Percentiles rank a stretch among this genome's conserved stretches.
phyloP scores from a whole-genome alignment of 2,329 filamentous ascomycete genomes.

The Ophiognomonia clavigignenti-juglandacearum region DNA sequence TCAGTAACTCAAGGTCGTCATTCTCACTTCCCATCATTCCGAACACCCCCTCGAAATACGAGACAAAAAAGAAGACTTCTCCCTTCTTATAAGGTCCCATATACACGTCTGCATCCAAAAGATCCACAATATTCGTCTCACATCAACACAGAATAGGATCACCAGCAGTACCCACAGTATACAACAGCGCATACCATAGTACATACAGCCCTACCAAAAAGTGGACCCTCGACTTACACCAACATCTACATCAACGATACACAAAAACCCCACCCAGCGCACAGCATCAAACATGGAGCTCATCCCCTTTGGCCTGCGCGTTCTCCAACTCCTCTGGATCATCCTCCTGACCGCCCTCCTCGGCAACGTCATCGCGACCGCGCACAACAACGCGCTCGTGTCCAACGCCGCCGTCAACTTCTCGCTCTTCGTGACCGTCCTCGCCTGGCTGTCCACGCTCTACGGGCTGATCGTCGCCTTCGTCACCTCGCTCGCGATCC shows the following conservation, averaged over 20 bases:
- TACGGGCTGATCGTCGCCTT: conserved; percentile 56
- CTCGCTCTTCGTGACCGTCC: conserved; percentile 64
- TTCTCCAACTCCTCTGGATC: conserved; percentile 45
- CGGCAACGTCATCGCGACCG: conserved; percentile 52
- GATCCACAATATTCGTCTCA: neutral
- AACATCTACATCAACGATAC: neutral
- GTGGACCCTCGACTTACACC: conserved; percentile 5
- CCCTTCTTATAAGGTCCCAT: too few species aligned
- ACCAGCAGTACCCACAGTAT: neutral
- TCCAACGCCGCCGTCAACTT: conserved; percentile 50
- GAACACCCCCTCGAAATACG: too few species aligned
- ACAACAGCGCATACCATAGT: neutral
- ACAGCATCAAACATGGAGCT: conserved; percentile 28
- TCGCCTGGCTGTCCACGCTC: conserved; percentile 61
- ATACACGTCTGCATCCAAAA: too few species aligned
- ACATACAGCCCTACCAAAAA: neutral
- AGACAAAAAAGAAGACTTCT: too few species aligned
- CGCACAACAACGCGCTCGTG: conserved; percentile 38
- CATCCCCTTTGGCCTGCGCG: conserved; percentile 42
- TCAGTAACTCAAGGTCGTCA: neutral
- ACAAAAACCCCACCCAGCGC: conserved; percentile 6
- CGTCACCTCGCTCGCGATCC: conserved; percentile 46
- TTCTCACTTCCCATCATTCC: neutral
- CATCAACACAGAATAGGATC: neutral
- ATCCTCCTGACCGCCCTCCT: conserved; percentile 51